Evolutionary conservation across 2,329 filamentous ascomycete species (phyloP).

Genomic region (Stenocarpella maydis): DNA sequence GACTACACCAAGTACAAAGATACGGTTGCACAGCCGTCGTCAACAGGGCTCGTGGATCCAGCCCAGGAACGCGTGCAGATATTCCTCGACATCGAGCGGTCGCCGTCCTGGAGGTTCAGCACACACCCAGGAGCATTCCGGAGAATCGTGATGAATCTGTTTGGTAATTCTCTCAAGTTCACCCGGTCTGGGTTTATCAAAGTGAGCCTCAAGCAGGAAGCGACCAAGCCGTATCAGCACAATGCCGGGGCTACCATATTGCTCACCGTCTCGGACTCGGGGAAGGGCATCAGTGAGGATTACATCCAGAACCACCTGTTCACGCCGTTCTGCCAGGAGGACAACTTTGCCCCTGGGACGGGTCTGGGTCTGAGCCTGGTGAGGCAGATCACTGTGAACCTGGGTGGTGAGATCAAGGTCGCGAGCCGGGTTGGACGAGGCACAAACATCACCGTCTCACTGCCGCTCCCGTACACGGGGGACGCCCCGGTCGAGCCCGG

Average conservation of each 20-base stretch:
- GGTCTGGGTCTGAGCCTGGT: constrained; percentile 74
- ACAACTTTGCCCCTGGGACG: constrained; percentile 65
- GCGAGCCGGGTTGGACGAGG: constrained; percentile 52
- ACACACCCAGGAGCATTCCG: constrained; percentile 57
- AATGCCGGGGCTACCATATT: constrained; percentile 26
- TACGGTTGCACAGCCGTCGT: background rate
- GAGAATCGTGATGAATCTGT: constrained; percentile 62
- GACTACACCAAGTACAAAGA: constrained; percentile 13
- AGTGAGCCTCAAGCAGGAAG: constrained; percentile 36
- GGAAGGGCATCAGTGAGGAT: constrained; percentile 70
- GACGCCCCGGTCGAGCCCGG: background rate
- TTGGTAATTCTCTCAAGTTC: constrained; percentile 63
- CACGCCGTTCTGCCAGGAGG: constrained; percentile 71
- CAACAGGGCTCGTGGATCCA: background rate
- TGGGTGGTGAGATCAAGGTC: constrained; percentile 69
- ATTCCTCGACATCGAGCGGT: constrained; percentile 54
- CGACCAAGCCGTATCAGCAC: constrained; percentile 42
- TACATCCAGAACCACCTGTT: constrained; percentile 69
- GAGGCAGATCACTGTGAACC: constrained; percentile 62
- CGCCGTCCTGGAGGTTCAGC: constrained; percentile 56
- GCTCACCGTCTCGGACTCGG: constrained; percentile 68
- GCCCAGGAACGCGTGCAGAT: constrained; percentile 42
- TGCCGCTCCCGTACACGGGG: constrained; percentile 41
- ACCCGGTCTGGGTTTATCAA: constrained; percentile 46
- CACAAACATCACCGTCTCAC: constrained; percentile 43